Base-by-base conservation (phyloP, 106 monocot species). In the Phalaenopsis equestris region DNA sequence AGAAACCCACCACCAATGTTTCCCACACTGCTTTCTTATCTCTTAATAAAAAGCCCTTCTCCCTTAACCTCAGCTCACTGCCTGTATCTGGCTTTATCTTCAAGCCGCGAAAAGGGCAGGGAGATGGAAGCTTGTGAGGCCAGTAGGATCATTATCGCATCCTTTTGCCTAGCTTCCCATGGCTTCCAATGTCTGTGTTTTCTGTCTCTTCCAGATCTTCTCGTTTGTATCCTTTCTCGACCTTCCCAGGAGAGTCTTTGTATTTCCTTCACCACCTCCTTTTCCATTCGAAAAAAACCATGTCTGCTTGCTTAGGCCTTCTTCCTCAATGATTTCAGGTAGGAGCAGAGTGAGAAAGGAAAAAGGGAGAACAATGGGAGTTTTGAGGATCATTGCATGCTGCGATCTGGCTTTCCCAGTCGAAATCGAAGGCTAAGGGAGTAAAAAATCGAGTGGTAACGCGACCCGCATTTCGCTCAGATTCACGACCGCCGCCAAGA, bases 1-100 rank as follows among this genome's bases (percentile, higher is more conserved):
- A 6, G 94, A 94, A 23, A 98, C 78, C 97, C 94, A 98, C 89
- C 92, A 90, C 97, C 97, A 98, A 6, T 85, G 83, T 45, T 77
- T 83, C 49, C 94, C 90, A 73, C 87, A 89, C 72, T 85, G 55
- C 81, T 24, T 75, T 78, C 97, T 92, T 92, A 94, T 87, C 39
- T 94, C 85, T 61, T 61, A n/a, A n/a, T 52, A 15, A 2, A 61
- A 61, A 6, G 21, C n/a, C 61, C n/a, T 21, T 61, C 61, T 52
- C 52, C 52, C 21, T 6, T 21, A 61, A 61, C 61, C 61, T 61
- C 61, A 23, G 6, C 61, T 61, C 61, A 14, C 52, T 52, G 14
- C 61, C 21, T 30, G 30, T 30, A 30, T 0, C 19, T 30, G 61
- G n/a, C 61, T 61, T 21, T 23, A 61, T 61, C 74, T 74, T 8